Conservation (phyloP, 179 eudicot species). For the Silene vulgaris region DNA sequence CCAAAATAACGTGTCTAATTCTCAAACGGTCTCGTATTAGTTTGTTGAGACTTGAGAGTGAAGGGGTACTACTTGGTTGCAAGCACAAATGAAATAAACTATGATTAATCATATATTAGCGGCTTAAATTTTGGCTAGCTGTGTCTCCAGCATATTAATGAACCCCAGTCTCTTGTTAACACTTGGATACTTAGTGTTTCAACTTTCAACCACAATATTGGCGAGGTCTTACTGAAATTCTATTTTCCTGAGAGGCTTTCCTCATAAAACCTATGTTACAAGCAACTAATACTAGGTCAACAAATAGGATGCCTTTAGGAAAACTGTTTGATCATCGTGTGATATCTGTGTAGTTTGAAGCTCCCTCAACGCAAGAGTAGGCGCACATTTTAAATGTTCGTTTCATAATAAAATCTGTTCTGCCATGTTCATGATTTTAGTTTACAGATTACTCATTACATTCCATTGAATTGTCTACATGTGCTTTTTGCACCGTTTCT, state of each 20-base stretch:
- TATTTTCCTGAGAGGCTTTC: neutral
- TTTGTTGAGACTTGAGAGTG: slow-evolving; percentile 66
- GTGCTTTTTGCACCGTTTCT: neutral
- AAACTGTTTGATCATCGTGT: too few relatives aligned
- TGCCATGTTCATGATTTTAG: neutral
- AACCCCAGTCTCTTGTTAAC: neutral
- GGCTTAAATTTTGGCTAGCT: neutral
- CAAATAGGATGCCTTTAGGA: too few relatives aligned
- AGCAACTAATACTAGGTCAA: too few relatives aligned
- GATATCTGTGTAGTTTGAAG: too few relatives aligned
- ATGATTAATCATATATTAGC: neutral
- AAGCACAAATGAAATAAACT: slow-evolving; percentile 35
- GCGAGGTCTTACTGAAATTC: neutral
- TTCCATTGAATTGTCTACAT: neutral
- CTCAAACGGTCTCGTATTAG: slow-evolving; percentile 27
- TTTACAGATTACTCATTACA: neutral
- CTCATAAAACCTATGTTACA: too few relatives aligned
- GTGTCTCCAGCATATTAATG: neutral
- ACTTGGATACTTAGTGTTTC: neutral
- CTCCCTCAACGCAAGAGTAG: too few relatives aligned
- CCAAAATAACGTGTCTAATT: slow-evolving; percentile 18
- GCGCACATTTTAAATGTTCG: too few relatives aligned
- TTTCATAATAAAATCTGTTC: neutral
- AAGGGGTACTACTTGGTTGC: slow-evolving; percentile 91
- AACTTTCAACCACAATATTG: neutral